Conservation (phyloP, 768 basidiomycete species). For the Exidia glandulosa region DNA sequence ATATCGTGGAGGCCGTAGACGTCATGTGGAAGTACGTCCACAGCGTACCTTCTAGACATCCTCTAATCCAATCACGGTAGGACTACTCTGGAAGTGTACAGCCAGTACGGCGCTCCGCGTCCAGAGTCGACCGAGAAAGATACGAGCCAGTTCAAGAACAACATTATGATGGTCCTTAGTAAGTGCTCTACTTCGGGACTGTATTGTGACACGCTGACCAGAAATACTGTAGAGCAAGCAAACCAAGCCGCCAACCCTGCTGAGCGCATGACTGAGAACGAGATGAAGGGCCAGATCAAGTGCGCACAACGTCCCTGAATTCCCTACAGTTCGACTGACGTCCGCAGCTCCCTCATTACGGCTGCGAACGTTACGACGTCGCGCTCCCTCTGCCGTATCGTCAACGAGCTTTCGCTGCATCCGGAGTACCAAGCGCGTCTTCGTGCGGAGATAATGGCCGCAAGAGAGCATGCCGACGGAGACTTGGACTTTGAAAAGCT, state of each 20-base stretch:
- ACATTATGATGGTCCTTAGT: conserved; percentile 38
- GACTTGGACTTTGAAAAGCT: background rate
- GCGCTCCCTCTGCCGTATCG: conserved; percentile 24
- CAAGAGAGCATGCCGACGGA: background rate
- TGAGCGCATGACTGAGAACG: conserved; percentile 28
- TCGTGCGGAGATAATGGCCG: conserved; percentile 17
- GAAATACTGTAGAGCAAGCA: conserved; percentile 23
- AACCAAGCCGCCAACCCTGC: conserved; percentile 23
- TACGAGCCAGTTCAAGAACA: conserved; percentile 20
- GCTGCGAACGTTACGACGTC: conserved; percentile 37
- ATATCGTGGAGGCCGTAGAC: conserved; percentile 12
- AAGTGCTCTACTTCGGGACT: conserved; percentile 7
- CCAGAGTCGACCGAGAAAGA: conserved; percentile 15
- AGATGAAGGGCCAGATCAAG: conserved; percentile 38
- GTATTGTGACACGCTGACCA: background rate
- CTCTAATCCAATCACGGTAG: conserved; percentile 24
- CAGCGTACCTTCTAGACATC: conserved; percentile 16
- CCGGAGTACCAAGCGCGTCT: conserved; percentile 29
- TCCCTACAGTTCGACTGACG: background rate
- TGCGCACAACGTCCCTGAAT: conserved; percentile 13
- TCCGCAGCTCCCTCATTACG: conserved; percentile 24
- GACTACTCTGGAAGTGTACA: conserved; percentile 26
- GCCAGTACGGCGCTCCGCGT: conserved; percentile 1
- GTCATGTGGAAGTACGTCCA: too few relatives aligned
- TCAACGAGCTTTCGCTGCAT: conserved; percentile 26